phyloP scores from a whole-genome alignment of 2,329 filamentous ascomycete species.

The Sarocladium strictum region DNA sequence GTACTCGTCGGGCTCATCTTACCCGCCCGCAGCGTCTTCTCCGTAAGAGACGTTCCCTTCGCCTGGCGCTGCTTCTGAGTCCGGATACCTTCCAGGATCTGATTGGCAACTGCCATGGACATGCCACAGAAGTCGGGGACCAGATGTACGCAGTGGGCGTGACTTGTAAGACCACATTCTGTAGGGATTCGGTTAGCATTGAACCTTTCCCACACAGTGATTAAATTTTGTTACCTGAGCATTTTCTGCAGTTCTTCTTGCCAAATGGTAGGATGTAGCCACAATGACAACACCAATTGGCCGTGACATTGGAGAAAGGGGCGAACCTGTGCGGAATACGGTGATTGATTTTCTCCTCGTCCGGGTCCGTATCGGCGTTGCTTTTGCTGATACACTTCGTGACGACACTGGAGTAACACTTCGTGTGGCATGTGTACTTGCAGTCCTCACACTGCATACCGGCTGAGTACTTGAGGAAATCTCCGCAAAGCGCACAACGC shows the following conservation, averaged over 20 bases:
- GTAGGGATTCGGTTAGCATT: slow-evolving; percentile 9
- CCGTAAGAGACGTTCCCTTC: slow-evolving; percentile 45
- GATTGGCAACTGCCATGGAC: slow-evolving; percentile 95
- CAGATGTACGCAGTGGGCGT: slow-evolving; percentile 86
- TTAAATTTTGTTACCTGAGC: too few relatives aligned
- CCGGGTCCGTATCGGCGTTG: slow-evolving; percentile 94
- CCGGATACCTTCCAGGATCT: slow-evolving; percentile 83
- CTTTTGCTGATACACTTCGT: slow-evolving; percentile 99
- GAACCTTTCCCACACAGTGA: too few relatives aligned
- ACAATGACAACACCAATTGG: slow-evolving; percentile 99
- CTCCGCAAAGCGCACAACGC: slow-evolving; percentile 95
- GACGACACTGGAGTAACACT: slow-evolving; percentile 93
- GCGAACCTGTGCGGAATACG: slow-evolving; percentile 97
- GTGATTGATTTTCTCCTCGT: slow-evolving; percentile 99
- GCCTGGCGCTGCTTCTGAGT: slow-evolving; percentile 65
- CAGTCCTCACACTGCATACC: slow-evolving; percentile 99
- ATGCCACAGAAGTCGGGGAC: slow-evolving; percentile 99
- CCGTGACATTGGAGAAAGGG: slow-evolving; percentile 93
- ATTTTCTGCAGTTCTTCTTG: slow-evolving; percentile 91
- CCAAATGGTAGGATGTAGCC: slow-evolving; percentile 93
- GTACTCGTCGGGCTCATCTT: slow-evolving; percentile 38
- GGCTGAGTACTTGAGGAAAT: slow-evolving; percentile 96
- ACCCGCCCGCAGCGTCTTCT: slow-evolving; percentile 58
- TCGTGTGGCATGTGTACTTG: slow-evolving; percentile 98
- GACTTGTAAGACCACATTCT: slow-evolving; percentile 90